Conservation (phyloP, 176 grass and related monocot species). For the Sorghum bicolor region Sorghum_bicolor_NCBIv3 NC_012879.2:45970001-45970500, state of each 20-base stretch:
- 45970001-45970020: constrained; percentile 68
- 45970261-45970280: neutral
- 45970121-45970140: neutral
- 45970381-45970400: neutral
- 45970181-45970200: neutral
- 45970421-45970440: neutral
- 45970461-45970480: neutral
- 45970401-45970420: neutral
- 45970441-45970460: neutral
- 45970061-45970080: neutral
- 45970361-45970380: neutral
- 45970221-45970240: constrained; percentile 15
- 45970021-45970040: constrained; percentile 10
- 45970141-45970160: neutral
- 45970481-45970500: neutral
- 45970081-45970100: constrained; percentile 1
- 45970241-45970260: constrained; percentile 10
- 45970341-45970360: constrained; percentile 10
- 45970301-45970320: constrained; percentile 13
- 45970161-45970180: neutral
- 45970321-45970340: constrained; percentile 3
- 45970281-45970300: neutral
- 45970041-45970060: constrained; percentile 1
- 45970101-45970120: neutral
- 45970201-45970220: neutral